These are phyloP conservation scores for Massarina eburnea DNA, from an alignment of 2,329 filamentous ascomycete genomes.

Conservation along the genomic window DNA sequence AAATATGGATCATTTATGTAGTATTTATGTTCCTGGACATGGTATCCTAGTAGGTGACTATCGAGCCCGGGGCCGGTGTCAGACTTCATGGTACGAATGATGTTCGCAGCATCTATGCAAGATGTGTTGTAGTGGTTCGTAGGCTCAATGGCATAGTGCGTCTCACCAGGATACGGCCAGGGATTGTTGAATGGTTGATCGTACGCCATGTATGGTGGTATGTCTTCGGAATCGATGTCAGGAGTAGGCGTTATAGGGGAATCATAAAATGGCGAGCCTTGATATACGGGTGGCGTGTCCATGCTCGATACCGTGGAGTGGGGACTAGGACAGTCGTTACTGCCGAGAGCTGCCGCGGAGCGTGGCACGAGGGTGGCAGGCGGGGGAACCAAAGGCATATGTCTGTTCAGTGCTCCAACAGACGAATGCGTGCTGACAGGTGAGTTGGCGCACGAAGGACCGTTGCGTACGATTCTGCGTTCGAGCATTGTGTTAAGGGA, in stretches of 20 bases:
- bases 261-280: slow-evolving; percentile 23
- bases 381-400: slow-evolving; percentile 21
- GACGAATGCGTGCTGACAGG: slow-evolving; percentile 11
- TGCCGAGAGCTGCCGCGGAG: slow-evolving; percentile 23
- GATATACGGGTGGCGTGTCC: slow-evolving; percentile 29
- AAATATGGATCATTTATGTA: slow-evolving; percentile 47
- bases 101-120: slow-evolving; percentile 47
- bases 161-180: slow-evolving; percentile 23
- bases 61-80: slow-evolving; percentile 43
- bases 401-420: slow-evolving; percentile 15
- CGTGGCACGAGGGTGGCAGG: slow-evolving; percentile 25
- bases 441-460: slow-evolving; percentile 20
- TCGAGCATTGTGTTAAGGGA: slow-evolving; percentile 35
- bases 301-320: slow-evolving; percentile 35
- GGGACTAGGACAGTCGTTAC: slow-evolving; percentile 33
- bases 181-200: slow-evolving; percentile 19
- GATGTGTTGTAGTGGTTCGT: slow-evolving; percentile 32
- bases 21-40: slow-evolving; percentile 41
- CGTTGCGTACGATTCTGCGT: slow-evolving; percentile 26
- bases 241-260: slow-evolving; percentile 19
- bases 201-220: slow-evolving; percentile 25
- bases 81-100: slow-evolving; percentile 48
- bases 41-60: slow-evolving; percentile 46
- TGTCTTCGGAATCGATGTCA: slow-evolving; percentile 30
- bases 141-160: slow-evolving; percentile 14